Conservation (phyloP, 2,329 filamentous ascomycete genomes). For the Monilinia laxa region DNA sequence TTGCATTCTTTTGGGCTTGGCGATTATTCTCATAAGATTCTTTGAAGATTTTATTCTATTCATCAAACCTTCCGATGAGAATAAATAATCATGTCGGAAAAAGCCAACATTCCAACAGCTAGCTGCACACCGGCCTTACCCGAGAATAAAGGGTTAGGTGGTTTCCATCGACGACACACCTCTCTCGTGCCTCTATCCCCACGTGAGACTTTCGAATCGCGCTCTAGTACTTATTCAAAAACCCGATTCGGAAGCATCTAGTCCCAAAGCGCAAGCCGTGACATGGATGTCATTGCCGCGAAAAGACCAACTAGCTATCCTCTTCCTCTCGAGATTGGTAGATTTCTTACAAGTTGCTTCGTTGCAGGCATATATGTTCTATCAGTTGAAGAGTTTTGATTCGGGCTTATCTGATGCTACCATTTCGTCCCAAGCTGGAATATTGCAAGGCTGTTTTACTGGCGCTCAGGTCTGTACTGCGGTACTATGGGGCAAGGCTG, state of each 20-base stretch:
- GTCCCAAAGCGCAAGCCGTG: constrained; percentile 43
- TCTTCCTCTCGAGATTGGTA: constrained; percentile 75
- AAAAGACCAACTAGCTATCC: constrained; percentile 73
- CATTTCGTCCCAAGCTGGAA: constrained; percentile 74
- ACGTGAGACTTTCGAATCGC: constrained; percentile 13
- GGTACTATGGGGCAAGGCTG: constrained; percentile 75
- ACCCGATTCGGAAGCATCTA: constrained; percentile 15
- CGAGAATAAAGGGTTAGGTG: background rate
- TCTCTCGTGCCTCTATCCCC: constrained; percentile 17
- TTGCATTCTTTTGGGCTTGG: background rate
- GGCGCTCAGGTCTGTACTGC: constrained; percentile 80
- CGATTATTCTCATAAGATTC: background rate
- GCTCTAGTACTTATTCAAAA: constrained; percentile 6
- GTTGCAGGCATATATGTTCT: constrained; percentile 71
- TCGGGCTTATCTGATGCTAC: constrained; percentile 55
- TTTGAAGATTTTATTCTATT: too few species aligned
- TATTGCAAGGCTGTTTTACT: constrained; percentile 77
- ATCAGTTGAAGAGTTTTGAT: constrained; percentile 79
- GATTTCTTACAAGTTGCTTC: constrained; percentile 81
- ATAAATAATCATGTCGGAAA: constrained; percentile 5
- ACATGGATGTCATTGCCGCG: constrained; percentile 72
- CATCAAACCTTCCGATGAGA: background rate
- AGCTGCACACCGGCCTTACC: background rate
- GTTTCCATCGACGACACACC: constrained; percentile 17
- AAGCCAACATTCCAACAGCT: background rate